phyloP scores from a whole-genome alignment of 2,329 filamentous ascomycete species.

The Aspergillus clavatus region DNA sequence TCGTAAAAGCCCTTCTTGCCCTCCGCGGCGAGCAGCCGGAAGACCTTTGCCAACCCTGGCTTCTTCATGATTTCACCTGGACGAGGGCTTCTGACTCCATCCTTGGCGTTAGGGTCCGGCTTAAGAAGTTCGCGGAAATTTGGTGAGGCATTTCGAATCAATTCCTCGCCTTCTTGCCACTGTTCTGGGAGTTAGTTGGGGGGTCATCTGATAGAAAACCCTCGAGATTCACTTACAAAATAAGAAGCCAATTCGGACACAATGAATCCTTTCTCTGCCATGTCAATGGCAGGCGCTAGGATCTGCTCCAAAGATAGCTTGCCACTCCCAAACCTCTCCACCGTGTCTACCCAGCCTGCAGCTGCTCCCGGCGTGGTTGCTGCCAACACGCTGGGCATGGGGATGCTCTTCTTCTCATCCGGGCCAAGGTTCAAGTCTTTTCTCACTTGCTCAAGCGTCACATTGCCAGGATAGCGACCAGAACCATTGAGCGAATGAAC shows the following conservation, averaged over 20 bases:
- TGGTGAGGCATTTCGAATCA: conserved; percentile 68
- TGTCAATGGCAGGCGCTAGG: conserved; percentile 72
- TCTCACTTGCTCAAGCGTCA: conserved; percentile 65
- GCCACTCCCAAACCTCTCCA: conserved; percentile 84
- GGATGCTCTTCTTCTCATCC: conserved; percentile 58
- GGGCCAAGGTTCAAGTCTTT: conserved; percentile 62
- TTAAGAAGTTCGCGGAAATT: conserved; percentile 88
- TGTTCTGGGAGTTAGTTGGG: too few species aligned
- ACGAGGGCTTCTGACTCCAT: conserved; percentile 68
- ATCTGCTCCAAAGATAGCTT: conserved; percentile 73
- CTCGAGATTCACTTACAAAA: conserved; percentile 55
- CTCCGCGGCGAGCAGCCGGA: conserved; percentile 69
- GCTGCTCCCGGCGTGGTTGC: conserved; percentile 86
- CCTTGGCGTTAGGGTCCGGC: conserved; percentile 60
- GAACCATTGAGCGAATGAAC: conserved; percentile 89
- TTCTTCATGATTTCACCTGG: conserved; percentile 89
- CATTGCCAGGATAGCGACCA: conserved; percentile 69
- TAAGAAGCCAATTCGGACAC: conserved; percentile 72
- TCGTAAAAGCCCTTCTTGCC: conserved; percentile 90
- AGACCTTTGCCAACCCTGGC: conserved; percentile 73
- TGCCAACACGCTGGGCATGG: conserved; percentile 69
- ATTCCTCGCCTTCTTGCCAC: conserved; percentile 66
- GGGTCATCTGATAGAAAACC: too few species aligned
- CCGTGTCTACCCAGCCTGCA: conserved; percentile 86
- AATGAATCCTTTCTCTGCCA: conserved; percentile 85